phyloP scores from a whole-genome alignment of 345 rosid species.

The Melaleuca quinquenervia region DNA sequence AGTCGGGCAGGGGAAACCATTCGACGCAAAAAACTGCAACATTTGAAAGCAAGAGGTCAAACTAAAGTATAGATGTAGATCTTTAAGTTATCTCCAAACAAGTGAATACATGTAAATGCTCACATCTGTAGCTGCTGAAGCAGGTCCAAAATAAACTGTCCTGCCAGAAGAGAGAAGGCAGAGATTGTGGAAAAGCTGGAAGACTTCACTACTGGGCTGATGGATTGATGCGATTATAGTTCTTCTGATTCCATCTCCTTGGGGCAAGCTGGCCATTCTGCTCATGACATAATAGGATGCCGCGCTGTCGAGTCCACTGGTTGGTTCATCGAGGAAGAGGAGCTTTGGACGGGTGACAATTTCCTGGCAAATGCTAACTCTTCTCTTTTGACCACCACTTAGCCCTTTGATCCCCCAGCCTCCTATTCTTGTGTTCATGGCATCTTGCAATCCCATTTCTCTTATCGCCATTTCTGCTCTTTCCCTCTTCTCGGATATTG shows the following conservation, averaged over 20 bases:
- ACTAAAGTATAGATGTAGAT: background rate
- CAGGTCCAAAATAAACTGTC: constrained; percentile 33
- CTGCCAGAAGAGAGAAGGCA: constrained; percentile 36
- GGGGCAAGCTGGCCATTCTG: constrained; percentile 18
- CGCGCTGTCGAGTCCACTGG: constrained; percentile 48
- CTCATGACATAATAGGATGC: constrained; percentile 41
- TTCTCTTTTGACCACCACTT: constrained; percentile 46
- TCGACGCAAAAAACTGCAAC: constrained; percentile 35
- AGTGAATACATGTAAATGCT: background rate
- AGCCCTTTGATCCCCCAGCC: constrained; percentile 41
- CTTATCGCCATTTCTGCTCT: constrained; percentile 35
- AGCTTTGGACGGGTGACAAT: constrained; percentile 37
- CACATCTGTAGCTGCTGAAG: constrained; percentile 6
- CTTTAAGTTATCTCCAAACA: background rate
- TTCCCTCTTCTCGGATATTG: constrained; percentile 22
- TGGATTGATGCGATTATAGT: constrained; percentile 39
- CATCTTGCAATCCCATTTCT: constrained; percentile 41
- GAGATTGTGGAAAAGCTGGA: constrained; percentile 28
- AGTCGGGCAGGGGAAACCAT: constrained; percentile 9
- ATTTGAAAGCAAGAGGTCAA: background rate
- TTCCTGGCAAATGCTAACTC: constrained; percentile 54
- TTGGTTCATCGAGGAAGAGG: constrained; percentile 44
- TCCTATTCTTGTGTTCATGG: constrained; percentile 38
- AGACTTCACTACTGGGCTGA: constrained; percentile 40
- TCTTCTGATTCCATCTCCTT: constrained; percentile 9